A percentile compares a stretch with the other conserved stretches of the same genome.
Conservation (phyloP, 1,139 yeast genomes). For the Cylindricascospora bacillispora region DNA sequence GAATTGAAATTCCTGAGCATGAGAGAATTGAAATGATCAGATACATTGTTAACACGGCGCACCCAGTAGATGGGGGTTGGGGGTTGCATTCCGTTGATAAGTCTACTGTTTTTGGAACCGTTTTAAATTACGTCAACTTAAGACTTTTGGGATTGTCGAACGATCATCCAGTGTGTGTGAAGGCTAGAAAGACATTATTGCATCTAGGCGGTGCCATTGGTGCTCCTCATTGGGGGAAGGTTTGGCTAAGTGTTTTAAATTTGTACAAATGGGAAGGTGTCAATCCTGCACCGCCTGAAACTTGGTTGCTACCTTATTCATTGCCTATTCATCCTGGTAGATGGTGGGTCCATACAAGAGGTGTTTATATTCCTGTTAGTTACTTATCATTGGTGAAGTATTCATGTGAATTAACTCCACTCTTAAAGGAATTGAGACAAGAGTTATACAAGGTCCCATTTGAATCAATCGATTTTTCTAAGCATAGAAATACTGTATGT, state of each 20-base stretch:
- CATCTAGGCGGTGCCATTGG: constrained; percentile 81
- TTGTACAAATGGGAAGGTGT: constrained; percentile 93
- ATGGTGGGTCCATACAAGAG: constrained; percentile 99
- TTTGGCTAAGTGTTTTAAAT: constrained; percentile 72
- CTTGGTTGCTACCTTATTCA: constrained; percentile 76
- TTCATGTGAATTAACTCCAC: constrained; percentile 49
- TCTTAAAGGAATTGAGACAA: constrained; percentile 49
- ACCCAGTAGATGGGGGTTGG: constrained; percentile 99
- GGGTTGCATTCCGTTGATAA: constrained; percentile 87
- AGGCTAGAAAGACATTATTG: constrained; percentile 61
- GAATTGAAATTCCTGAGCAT: constrained; percentile 54
- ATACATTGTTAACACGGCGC: constrained; percentile 77
- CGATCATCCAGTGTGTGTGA: constrained; percentile 66
- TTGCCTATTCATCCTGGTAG: constrained; percentile 85
- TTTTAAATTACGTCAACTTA: constrained; percentile 68
- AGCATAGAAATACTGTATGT: constrained; percentile 73
- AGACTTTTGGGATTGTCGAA: constrained; percentile 64
- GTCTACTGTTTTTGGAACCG: constrained; percentile 90
- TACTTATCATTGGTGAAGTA: constrained; percentile 52
- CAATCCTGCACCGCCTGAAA: constrained; percentile 95
- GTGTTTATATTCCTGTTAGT: constrained; percentile 79
- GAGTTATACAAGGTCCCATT: constrained; percentile 67
- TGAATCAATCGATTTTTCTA: constrained; percentile 51
- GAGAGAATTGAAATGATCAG: constrained; percentile 60
- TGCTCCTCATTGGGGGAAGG: constrained; percentile 96